phyloP scores from a whole-genome alignment of 257 asterid genomes.

The Ophiorrhiza pumila region DNA sequence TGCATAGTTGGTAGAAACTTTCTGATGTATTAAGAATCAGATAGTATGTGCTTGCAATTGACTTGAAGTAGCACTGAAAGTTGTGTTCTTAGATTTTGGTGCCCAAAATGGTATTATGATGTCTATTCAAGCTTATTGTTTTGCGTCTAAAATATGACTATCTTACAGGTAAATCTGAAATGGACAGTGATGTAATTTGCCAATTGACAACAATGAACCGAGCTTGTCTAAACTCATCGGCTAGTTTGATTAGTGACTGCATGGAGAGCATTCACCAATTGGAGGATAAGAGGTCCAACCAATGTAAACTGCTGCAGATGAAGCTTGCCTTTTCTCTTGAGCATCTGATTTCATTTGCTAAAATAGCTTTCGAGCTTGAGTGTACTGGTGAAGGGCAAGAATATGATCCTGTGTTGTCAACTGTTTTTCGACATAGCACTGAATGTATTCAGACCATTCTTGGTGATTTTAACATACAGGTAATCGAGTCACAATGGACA shows the following conservation, averaged over 20 bases:
- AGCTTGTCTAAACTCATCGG: slow-evolving; percentile 68
- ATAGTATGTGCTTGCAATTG: too few relatives aligned
- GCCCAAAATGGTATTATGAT: not conserved
- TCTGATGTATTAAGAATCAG: too few relatives aligned
- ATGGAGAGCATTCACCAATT: slow-evolving; percentile 62
- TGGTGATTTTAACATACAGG: slow-evolving; percentile 70
- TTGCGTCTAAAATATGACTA: slow-evolving; percentile 21
- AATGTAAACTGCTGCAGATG: slow-evolving; percentile 57
- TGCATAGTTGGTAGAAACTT: not conserved
- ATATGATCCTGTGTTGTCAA: slow-evolving; percentile 42
- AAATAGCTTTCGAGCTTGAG: slow-evolving; percentile 56
- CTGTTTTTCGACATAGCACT: slow-evolving; percentile 52
- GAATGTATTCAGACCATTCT: slow-evolving; percentile 54
- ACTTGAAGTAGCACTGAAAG: too few relatives aligned
- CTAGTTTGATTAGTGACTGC: slow-evolving; percentile 52
- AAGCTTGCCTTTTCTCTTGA: slow-evolving; percentile 79
- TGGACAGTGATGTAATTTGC: slow-evolving; percentile 42
- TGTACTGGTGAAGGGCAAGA: slow-evolving; percentile 43
- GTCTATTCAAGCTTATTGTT: slow-evolving; percentile 17
- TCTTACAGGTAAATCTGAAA: slow-evolving; percentile 56
- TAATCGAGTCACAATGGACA: slow-evolving; percentile 21
- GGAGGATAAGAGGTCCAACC: slow-evolving; percentile 57
- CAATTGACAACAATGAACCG: slow-evolving; percentile 47
- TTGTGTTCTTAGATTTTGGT: too few relatives aligned
- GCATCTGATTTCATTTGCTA: slow-evolving; percentile 50